These are phyloP conservation scores for Talaromyces ruber DNA, from an alignment of 495 filamentous ascomycete genomes.

Conservation along the genomic window DNA sequence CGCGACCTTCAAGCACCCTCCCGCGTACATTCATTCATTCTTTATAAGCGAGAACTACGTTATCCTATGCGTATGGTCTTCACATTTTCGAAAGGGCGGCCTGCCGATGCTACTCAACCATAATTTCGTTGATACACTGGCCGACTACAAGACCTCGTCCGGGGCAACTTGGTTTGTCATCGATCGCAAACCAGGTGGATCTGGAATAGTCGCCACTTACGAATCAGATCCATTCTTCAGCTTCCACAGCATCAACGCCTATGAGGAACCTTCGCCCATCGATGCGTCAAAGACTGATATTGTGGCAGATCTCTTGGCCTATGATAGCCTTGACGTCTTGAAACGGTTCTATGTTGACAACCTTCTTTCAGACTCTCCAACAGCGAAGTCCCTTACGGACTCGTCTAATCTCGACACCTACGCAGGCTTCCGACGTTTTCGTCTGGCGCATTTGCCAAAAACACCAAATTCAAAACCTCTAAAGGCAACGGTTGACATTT, in stretches of 20 bases:
- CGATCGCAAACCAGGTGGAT: constrained; percentile 38
- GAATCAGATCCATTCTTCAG: constrained; percentile 57
- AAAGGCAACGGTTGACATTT: constrained; percentile 26
- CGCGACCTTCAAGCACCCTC: constrained; percentile 47
- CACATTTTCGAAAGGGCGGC: constrained; percentile 38
- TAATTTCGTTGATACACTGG: constrained; percentile 50
- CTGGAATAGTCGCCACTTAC: constrained; percentile 52
- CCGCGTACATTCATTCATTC: constrained; percentile 68
- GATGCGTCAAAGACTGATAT: constrained; percentile 37
- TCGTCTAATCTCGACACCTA: constrained; percentile 22
- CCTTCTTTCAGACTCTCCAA: constrained; percentile 32
- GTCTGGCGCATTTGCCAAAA: constrained; percentile 28
- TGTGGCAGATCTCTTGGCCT: constrained; percentile 47
- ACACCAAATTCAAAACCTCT: constrained; percentile 6
- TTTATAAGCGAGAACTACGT: constrained; percentile 58
- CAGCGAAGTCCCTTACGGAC: constrained; percentile 17
- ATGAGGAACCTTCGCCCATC: constrained; percentile 42
- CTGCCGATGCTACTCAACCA: constrained; percentile 42
- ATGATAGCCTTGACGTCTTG: constrained; percentile 45
- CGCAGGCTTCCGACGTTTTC: constrained; percentile 38
- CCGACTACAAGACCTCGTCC: constrained; percentile 38
- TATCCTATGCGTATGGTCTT: constrained; percentile 56
- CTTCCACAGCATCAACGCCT: constrained; percentile 72
- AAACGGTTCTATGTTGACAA: constrained; percentile 49
- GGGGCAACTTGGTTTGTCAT: constrained; percentile 61